Evolutionary conservation across 257 asterid genomes (phyloP).

Genomic region (Anisodus tanguticus): DNA sequence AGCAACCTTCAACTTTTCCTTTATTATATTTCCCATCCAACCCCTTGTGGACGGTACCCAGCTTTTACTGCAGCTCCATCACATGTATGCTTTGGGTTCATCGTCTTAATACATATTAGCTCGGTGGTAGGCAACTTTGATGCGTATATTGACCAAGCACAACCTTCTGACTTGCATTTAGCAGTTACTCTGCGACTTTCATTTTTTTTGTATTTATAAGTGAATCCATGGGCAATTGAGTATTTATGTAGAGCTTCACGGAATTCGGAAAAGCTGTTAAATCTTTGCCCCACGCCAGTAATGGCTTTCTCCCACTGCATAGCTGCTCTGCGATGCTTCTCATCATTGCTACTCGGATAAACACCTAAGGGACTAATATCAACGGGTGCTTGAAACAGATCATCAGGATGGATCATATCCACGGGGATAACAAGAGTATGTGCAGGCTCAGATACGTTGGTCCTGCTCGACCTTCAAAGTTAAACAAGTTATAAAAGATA

Average conservation of each 20-base stretch:
- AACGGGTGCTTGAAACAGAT: conserved; percentile 64
- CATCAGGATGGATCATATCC: conserved; percentile 70
- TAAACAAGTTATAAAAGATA: conserved; percentile 15
- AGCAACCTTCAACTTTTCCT: conserved; percentile 86
- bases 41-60: conserved; percentile 94
- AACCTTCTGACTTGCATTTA: conserved; percentile 93
- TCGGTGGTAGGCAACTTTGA: conserved; percentile 94
- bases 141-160: conserved; percentile 96
- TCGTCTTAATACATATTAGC: conserved; percentile 86
- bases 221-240: conserved; percentile 97
- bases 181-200: conserved; percentile 98
- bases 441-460: conserved; percentile 68
- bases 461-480: conserved; percentile 83
- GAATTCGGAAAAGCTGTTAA: conserved; percentile 88
- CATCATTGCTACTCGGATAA: conserved; percentile 51
- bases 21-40: conserved; percentile 95
- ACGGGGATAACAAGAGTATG: conserved; percentile 63
- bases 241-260: conserved; percentile 98
- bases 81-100: conserved; percentile 87
- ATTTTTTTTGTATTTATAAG: conserved; percentile 92
- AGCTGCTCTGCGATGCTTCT: conserved; percentile 84
- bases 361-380: conserved; percentile 51
- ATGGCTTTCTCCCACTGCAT: conserved; percentile 92
- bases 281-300: conserved; percentile 99
- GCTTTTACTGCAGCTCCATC: conserved; percentile 93